Conservation (phyloP, 768 basidiomycete species). For the Phaeotremella fagi region DNA sequence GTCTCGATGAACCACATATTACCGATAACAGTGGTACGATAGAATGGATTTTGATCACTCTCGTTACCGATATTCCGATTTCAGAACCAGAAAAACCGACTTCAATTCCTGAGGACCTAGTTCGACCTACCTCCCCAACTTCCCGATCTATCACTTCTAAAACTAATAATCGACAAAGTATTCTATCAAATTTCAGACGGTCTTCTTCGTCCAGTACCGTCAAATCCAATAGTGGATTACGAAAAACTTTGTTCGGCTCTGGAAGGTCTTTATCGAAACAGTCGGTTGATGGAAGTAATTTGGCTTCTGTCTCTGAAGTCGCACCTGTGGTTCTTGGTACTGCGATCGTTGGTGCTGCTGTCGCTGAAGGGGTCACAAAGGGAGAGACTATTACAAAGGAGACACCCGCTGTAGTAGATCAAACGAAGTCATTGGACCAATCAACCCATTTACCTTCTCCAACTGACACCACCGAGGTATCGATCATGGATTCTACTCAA, state of each 20-base stretch:
- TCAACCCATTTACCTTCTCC: neutral
- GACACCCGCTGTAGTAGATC: neutral
- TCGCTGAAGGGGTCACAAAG: neutral
- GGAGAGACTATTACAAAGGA: neutral
- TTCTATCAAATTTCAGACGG: conserved; percentile 14
- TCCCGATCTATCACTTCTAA: conserved; percentile 8
- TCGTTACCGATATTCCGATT: conserved; percentile 5
- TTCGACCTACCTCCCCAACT: conserved; percentile 13
- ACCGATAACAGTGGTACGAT: neutral
- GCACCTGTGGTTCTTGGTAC: no score
- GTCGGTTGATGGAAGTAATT: neutral
- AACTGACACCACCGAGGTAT: conserved; percentile 27
- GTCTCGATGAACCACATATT: conserved; percentile 1
- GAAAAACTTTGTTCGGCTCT: conserved; percentile 18
- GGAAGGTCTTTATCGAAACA: conserved; percentile 15
- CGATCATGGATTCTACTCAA: conserved; percentile 47
- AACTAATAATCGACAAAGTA: conserved; percentile 7
- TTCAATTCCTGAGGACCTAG: neutral
- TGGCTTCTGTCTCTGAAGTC: conserved; percentile 1
- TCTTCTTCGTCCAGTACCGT: conserved; percentile 11
- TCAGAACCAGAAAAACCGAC: neutral
- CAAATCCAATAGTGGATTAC: conserved; percentile 2
- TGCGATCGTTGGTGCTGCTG: neutral
- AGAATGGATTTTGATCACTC: conserved; percentile 29
- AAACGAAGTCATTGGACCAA: neutral